Evolutionary conservation across 2,329 filamentous ascomycete species (phyloP).

Genomic region (Thelonectria rubi): DNA sequence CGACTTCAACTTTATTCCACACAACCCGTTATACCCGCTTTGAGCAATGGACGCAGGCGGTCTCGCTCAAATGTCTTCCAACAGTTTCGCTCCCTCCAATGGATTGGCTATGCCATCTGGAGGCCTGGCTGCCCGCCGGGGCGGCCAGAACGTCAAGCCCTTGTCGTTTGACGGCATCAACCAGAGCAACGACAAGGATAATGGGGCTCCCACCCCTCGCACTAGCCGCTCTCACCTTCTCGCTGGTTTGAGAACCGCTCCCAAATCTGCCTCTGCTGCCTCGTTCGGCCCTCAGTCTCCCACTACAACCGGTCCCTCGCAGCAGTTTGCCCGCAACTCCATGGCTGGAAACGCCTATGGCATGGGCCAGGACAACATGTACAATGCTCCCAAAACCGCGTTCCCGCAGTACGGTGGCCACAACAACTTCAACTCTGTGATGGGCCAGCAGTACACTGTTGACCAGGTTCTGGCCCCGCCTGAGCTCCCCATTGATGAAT

Average conservation of each 20-base stretch:
- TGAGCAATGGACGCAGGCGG: slow-evolving; percentile 91
- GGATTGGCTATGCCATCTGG: slow-evolving; percentile 79
- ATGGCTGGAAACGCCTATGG: slow-evolving; percentile 56
- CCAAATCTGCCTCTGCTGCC: slow-evolving; percentile 80
- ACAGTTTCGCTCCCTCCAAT: slow-evolving; percentile 75
- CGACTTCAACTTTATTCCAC: slow-evolving; percentile 23
- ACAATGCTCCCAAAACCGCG: slow-evolving; percentile 66
- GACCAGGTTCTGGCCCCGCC: slow-evolving; percentile 91
- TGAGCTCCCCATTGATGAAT: slow-evolving; percentile 76
- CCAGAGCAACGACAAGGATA: slow-evolving; percentile 72
- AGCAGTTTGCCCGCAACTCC: slow-evolving; percentile 56
- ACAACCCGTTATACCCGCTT: slow-evolving; percentile 31
- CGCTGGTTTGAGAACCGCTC: slow-evolving; percentile 90
- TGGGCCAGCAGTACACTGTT: slow-evolving; percentile 71
- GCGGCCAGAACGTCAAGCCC: slow-evolving; percentile 89
- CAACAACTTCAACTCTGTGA: slow-evolving; percentile 46
- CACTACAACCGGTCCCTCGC: slow-evolving; percentile 51
- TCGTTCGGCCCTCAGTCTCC: slow-evolving; percentile 76
- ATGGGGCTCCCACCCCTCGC: slow-evolving; percentile 80
- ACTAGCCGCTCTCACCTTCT: slow-evolving; percentile 95
- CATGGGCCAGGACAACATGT: slow-evolving; percentile 53
- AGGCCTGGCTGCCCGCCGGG: slow-evolving; percentile 84
- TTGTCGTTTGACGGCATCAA: slow-evolving; percentile 80
- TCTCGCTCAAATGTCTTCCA: slow-evolving; percentile 99
- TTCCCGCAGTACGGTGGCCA: slow-evolving; percentile 58